Base-by-base conservation (phyloP, 371 early-diverging fungal species). In the Actinomortierella ambigua region DNA sequence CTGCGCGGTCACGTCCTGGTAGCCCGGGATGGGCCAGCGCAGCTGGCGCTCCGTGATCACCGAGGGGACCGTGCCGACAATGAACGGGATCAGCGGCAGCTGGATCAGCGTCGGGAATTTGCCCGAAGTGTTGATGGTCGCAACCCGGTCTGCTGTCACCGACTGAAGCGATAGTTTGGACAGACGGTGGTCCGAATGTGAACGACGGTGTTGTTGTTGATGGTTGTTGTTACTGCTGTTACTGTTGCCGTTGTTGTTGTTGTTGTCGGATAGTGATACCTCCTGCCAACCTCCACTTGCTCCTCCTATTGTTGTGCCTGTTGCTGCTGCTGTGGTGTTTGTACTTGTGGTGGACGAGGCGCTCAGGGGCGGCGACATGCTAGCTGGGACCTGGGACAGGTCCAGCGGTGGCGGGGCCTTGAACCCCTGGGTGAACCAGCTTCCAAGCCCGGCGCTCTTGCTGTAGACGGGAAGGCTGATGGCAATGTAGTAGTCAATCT, bases 341-440 rank as follows among this genome's bases (percentile, higher is more conserved):
- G 61, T 7, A n/a, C n/a, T n/a, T n/a, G n/a, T n/a, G n/a, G n/a
- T n/a, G n/a, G n/a, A n/a, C n/a, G n/a, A n/a, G n/a, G n/a, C n/a
- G n/a, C n/a, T n/a, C n/a, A n/a, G n/a, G n/a, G 15, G 57, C 46
- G 23, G 49, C 29, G 20, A 46, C 34, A 11, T 34, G 34, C 34
- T 34, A 11, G 11, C 34, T 34, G 34, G 67, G 18, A 73, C 41
- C n/a, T 66, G 57, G 1, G 75, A 73, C 18, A 73, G 63, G 42
- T 73, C 67, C 15, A 73, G 28, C 2, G 73, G 73, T n/a, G 75
- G 75, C 1, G 75, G 67, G 2, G 27, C 50, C 44, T 53, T 66
- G 44, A 62, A 51, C 2, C 52, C 40, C 14, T 60, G 59, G 5
- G 75, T 73, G 48, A 73, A 73, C 75, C 75, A 73, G 22, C 75